Evolutionary conservation across 1,284 basidiomycete genomes (phyloP).

Genomic region (Pseudozyma tsukubaensis): DNA sequence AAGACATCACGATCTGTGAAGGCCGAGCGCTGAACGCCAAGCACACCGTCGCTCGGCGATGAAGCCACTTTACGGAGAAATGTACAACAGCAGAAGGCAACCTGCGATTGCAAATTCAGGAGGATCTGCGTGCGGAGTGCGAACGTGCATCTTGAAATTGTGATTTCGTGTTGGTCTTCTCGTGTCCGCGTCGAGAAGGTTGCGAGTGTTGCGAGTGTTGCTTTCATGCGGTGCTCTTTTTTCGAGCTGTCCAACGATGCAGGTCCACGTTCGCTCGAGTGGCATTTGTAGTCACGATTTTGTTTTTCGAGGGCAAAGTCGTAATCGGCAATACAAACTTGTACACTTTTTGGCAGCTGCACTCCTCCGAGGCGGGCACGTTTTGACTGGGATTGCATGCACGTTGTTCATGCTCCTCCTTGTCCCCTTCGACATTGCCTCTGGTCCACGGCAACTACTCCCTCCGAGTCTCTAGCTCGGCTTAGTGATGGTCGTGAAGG

Average conservation of each 20-base stretch:
- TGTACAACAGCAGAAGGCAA: too few species aligned
- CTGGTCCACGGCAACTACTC: background rate
- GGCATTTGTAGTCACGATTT: background rate
- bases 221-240: constrained; percentile 1
- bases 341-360: constrained; percentile 11
- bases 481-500: too few species aligned
- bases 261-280: constrained; percentile 29
- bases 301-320: background rate
- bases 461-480: background rate
- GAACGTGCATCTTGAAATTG: too few species aligned
- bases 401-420: constrained; percentile 16
- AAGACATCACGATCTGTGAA: too few species aligned
- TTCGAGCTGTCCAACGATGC: constrained; percentile 5
- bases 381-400: constrained; percentile 21
- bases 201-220: too few species aligned
- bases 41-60: too few species aligned
- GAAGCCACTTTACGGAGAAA: too few species aligned
- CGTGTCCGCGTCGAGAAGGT: constrained; percentile 1
- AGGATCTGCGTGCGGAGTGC: too few species aligned
- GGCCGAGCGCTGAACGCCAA: too few species aligned
- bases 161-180: too few species aligned
- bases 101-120: too few species aligned
- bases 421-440: background rate
- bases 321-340: constrained; percentile 3
- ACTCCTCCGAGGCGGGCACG: constrained; percentile 31